Conservation (phyloP, 2,329 filamentous ascomycete genomes). For the Colletotrichum liaoningense region DNA sequence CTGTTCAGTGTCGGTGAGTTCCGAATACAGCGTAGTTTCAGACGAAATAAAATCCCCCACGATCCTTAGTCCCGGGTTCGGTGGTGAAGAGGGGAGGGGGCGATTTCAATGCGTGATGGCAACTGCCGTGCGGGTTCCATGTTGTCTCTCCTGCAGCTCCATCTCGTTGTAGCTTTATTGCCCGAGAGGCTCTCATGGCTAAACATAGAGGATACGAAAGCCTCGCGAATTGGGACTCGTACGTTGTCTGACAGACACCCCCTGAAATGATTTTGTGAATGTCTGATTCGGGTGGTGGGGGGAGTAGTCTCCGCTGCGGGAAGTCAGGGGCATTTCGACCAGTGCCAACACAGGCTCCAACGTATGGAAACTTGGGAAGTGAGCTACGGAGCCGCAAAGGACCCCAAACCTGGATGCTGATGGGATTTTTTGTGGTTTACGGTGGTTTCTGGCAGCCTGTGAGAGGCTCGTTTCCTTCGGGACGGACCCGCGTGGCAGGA, state of each 20-base stretch:
- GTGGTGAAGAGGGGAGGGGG: slow-evolving; percentile 5
- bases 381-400: not conserved
- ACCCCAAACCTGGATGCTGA: not conserved
- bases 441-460: slow-evolving; percentile 5
- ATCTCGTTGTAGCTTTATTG: slow-evolving; percentile 12
- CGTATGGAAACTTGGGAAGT: not conserved
- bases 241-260: not conserved
- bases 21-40: slow-evolving; percentile 4
- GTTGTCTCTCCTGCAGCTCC: not conserved
- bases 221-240: not conserved
- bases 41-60: slow-evolving; percentile 5
- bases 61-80: not conserved
- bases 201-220: not conserved
- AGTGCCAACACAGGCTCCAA: not conserved
- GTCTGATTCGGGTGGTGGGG: slow-evolving; percentile 20
- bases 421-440: slow-evolving; percentile 3
- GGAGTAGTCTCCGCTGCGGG: slow-evolving; percentile 5
- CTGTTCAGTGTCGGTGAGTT: not conserved
- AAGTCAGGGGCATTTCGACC: not conserved
- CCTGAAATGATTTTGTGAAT: slow-evolving; percentile 22
- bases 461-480: slow-evolving; percentile 2
- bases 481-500: slow-evolving; percentile 1
- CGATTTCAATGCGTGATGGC: not conserved
- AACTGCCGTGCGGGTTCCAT: not conserved
- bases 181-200: not conserved